Percentiles rank a stretch among this genome's conserved stretches.
These are phyloP conservation scores for Hanseniaspora gamundiae DNA, from an alignment of 1,139 yeast genomes.

Conservation along the genomic window DNA sequence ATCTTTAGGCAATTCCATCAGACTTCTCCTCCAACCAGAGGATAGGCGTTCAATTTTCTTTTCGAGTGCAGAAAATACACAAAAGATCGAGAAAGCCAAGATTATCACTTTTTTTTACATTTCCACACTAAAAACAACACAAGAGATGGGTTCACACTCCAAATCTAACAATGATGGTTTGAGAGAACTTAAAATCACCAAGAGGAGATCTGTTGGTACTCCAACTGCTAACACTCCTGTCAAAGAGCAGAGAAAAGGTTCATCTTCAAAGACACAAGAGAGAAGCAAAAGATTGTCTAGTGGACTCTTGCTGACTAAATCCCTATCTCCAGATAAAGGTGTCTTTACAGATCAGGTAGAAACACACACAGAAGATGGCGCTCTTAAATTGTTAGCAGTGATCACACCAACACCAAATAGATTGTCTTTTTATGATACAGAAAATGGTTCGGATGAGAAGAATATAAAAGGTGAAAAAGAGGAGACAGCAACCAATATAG, in stretches of 20 bases:
- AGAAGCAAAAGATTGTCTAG: not conserved
- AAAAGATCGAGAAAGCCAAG: too few species aligned
- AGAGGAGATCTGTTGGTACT: not conserved
- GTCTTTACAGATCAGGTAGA: not conserved
- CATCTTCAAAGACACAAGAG: conserved; percentile 3
- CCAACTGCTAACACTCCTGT: not conserved
- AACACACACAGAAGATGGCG: not conserved
- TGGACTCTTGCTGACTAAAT: not conserved
- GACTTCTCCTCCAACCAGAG: too few species aligned
- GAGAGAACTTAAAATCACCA: conserved; percentile 6
- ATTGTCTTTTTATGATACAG: not conserved
- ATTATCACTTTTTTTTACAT: too few species aligned
- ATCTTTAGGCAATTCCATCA: too few species aligned
- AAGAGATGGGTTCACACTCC: not conserved
- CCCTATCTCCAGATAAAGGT: not conserved
- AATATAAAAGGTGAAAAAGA: not conserved
- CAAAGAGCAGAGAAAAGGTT: conserved; percentile 1
- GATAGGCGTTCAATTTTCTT: too few species aligned
- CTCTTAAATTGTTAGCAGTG: not conserved
- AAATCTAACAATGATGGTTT: conserved; percentile 1
- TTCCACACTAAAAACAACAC: too few species aligned
- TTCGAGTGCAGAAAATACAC: too few species aligned
- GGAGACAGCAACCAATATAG: not conserved
- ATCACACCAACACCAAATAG: not conserved
- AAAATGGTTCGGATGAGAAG: not conserved